These are phyloP conservation scores for Lindgomyces ingoldianus DNA, from an alignment of 495 filamentous ascomycete species.

Conservation along the genomic window DNA sequence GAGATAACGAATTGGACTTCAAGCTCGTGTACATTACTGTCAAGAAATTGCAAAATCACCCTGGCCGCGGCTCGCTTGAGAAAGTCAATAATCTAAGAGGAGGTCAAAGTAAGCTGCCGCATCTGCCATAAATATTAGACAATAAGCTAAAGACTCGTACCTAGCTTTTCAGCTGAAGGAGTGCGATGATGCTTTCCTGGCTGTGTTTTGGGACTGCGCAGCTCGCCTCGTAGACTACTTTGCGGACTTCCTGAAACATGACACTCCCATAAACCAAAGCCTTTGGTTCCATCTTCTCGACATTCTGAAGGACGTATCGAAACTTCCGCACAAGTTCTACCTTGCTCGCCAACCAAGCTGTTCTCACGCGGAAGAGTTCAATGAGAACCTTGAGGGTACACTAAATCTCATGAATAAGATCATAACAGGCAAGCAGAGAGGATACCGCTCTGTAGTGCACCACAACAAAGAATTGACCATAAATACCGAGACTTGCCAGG, in stretches of 20 bases:
- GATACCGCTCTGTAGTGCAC: background rate
- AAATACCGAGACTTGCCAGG: background rate
- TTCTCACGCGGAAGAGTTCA: constrained; percentile 3
- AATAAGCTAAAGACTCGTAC: background rate
- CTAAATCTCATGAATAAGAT: constrained; percentile 6
- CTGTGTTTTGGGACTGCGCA: background rate
- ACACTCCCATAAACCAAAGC: background rate
- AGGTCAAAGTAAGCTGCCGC: background rate
- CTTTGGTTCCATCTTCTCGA: constrained; percentile 18
- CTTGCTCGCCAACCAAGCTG: background rate
- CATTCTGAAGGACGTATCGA: background rate
- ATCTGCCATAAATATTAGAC: background rate
- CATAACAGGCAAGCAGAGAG: background rate
- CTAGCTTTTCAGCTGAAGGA: background rate
- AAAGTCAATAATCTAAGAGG: background rate
- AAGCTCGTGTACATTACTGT: background rate
- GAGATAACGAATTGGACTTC: constrained; percentile 3
- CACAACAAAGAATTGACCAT: background rate
- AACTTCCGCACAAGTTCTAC: background rate
- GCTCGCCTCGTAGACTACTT: constrained; percentile 14
- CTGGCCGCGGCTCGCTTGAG: background rate
- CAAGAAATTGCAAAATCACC: background rate
- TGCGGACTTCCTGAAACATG: background rate
- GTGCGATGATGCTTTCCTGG: constrained; percentile 7
- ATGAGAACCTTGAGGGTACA: background rate